These are phyloP conservation scores for Auricularia sp. DNA, from an alignment of 768 basidiomycete genomes.

Conservation along the genomic window DNA sequence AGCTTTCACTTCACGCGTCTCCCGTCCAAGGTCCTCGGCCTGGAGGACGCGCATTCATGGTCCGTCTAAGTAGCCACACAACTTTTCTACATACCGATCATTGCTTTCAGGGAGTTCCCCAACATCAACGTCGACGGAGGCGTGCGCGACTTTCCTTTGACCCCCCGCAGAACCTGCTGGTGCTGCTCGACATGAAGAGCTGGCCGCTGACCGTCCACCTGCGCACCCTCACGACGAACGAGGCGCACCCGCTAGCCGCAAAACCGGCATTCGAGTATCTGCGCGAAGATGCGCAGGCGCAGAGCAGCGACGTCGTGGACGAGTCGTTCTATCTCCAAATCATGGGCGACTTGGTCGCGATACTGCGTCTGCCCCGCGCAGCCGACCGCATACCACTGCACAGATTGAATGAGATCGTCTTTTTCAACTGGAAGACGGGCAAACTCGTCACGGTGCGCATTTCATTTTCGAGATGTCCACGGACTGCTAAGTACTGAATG, in stretches of 20 bases:
- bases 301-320: neutral
- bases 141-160: constrained; percentile 51
- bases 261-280: constrained; percentile 32
- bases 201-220: constrained; percentile 41
- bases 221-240: constrained; percentile 40
- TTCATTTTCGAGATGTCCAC: neutral
- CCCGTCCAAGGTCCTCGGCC: constrained; percentile 21
- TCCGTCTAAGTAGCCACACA: constrained; percentile 33
- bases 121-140: constrained; percentile 7
- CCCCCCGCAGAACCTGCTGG: constrained; percentile 42
- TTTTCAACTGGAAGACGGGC: neutral
- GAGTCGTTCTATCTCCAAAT: neutral
- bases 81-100: neutral
- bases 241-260: constrained; percentile 37
- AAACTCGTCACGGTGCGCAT: neutral
- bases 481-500: neutral
- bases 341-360: neutral
- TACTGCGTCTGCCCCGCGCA: neutral
- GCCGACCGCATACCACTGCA: neutral
- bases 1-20: constrained; percentile 44
- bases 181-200: constrained; percentile 36
- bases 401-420: neutral
- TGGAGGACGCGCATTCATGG: constrained; percentile 24
- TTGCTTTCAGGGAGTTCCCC: neutral
- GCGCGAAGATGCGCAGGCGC: constrained; percentile 6